phyloP scores from a whole-genome alignment of 371 early-diverging fungal species.

The Mucor plumbeus region DNA sequence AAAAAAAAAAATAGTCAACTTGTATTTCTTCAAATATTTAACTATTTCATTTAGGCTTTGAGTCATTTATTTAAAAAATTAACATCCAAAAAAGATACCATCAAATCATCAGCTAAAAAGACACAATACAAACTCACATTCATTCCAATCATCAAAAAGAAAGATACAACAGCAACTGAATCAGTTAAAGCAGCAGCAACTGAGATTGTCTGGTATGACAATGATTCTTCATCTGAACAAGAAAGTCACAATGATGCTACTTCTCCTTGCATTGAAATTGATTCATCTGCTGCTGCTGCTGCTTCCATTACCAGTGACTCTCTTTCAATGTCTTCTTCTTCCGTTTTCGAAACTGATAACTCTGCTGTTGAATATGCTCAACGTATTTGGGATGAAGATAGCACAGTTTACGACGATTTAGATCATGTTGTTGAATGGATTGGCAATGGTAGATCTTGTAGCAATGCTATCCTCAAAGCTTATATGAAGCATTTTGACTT shows the following conservation, averaged over 20 bases:
- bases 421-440: conserved; percentile 50
- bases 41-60: conserved; percentile 9
- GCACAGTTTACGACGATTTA: conserved; percentile 35
- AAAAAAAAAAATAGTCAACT: no score
- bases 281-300: neutral
- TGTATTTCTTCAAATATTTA: no score
- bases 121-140: conserved; percentile 23
- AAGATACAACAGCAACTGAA: conserved; percentile 3
- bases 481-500: conserved; percentile 84
- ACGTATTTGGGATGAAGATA: conserved; percentile 50
- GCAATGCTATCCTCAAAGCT: conserved; percentile 56
- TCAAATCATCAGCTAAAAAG: conserved; percentile 14
- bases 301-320: neutral
- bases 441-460: conserved; percentile 51
- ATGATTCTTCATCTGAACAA: neutral
- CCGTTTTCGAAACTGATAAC: conserved; percentile 7
- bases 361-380: conserved; percentile 33
- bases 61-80: conserved; percentile 21
- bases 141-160: conserved; percentile 23
- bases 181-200: no score
- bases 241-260: conserved; percentile 7
- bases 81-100: conserved; percentile 4
- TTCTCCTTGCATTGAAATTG: conserved; percentile 4
- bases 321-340: conserved; percentile 20
- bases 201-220: conserved; percentile 17